Base-by-base conservation (phyloP, 495 filamentous ascomycete species). In the Penicillium taxi region DNA sequence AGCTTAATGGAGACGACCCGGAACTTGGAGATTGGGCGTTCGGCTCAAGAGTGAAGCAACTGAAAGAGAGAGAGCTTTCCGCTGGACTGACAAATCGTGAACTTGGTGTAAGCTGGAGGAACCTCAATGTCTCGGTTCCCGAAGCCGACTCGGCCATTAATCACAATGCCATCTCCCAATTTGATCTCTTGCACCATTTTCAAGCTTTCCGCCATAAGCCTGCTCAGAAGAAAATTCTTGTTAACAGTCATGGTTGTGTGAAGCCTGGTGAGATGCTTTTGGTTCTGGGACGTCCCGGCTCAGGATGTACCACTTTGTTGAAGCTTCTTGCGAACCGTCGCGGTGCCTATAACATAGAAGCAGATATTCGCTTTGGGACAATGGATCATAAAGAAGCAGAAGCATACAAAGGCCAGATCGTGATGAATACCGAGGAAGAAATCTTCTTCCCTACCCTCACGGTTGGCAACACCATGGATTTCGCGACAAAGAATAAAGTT, bases 371-470 rank as follows among this genome's bases (percentile, higher is more conserved):
- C 1, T 82, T 79, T 46, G 79, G 77, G 13, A 70, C 64, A 7
- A 72, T 72, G 15, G 64, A 66, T 39, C 60, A 69, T 0, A 50
- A 71, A 5, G 74, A 81, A 48, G 72, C 68, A 15, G 64, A 67
- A 22, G 60, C 65, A 20, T 85, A 82, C 45, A 67, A 76, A 12
- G 79, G 80, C 22, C 81, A 89, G 51, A 80, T 85, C 26, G 79
- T 80, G 26, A 84, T 83, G 59, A 67, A 67, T 32, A 61, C 69
- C 1, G 82, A 87, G 48, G 81, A 86, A 32, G 84, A 87, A 41
- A 53, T 75, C 14, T 83, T 86, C 44, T 77, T 83, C 43, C 78
- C 84, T 4, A 63, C 62, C 2, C 52, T 89, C 32, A 86, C 77
- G 0, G 82, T 87, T 0, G 76, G 64, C 55, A 65, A 85, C 35